These are phyloP conservation scores for Diaporthe sp. DNA, from an alignment of 2,329 filamentous ascomycete genomes.

Conservation along the genomic window DNA sequence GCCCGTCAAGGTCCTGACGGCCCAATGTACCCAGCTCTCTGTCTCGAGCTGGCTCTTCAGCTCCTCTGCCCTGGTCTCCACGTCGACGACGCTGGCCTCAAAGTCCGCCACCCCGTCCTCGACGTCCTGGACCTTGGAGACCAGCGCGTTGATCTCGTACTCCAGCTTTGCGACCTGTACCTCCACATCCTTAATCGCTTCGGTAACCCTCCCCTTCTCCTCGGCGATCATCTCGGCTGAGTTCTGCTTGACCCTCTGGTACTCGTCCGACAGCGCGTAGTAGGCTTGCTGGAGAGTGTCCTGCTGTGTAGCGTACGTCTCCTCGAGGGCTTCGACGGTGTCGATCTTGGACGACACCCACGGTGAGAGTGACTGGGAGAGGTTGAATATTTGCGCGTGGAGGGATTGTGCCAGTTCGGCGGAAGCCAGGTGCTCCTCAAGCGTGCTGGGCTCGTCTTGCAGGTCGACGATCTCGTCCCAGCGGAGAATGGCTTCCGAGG, in stretches of 20 bases:
- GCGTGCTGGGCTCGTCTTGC: slow-evolving; percentile 39
- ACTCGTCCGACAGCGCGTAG: slow-evolving; percentile 77
- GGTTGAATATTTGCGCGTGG: slow-evolving; percentile 64
- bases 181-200: slow-evolving; percentile 84
- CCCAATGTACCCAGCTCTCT: slow-evolving; percentile 76
- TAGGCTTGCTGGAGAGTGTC: slow-evolving; percentile 78
- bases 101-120: slow-evolving; percentile 87
- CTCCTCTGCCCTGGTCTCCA: slow-evolving; percentile 75
- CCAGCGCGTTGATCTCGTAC: slow-evolving; percentile 88
- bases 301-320: slow-evolving; percentile 72
- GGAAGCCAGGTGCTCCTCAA: slow-evolving; percentile 54
- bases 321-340: slow-evolving; percentile 71
- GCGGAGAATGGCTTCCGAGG: slow-evolving; percentile 79
- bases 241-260: slow-evolving; percentile 75
- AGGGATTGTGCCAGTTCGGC: slow-evolving; percentile 71
- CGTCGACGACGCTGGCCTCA: slow-evolving; percentile 80
- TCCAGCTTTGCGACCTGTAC: slow-evolving; percentile 87
- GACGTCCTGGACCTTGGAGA: slow-evolving; percentile 86
- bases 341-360: slow-evolving; percentile 74
- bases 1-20: slow-evolving; percentile 72
- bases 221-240: slow-evolving; percentile 78
- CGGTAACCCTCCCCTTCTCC: slow-evolving; percentile 77
- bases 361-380: slow-evolving; percentile 67
- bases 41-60: slow-evolving; percentile 74
- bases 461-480: slow-evolving; percentile 72